Evolutionary conservation across 2,329 filamentous ascomycete species (phyloP), one percentile per base, ranked within the genome.

Genomic region (Celoporthe dispersa): DNA sequence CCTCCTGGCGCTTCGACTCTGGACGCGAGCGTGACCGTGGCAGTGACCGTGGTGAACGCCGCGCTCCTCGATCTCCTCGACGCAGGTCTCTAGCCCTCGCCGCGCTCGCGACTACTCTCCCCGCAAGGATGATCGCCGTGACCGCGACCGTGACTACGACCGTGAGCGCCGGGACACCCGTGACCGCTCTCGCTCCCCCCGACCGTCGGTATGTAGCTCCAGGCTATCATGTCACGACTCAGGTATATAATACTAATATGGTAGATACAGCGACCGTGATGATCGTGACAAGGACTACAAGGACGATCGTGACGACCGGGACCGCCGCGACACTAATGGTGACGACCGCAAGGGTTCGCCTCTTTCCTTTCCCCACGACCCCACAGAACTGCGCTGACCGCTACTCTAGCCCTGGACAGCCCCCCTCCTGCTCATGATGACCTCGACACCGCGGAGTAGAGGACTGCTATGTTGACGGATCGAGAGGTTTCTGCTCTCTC

Each of bases 1-100:
- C 96, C 67, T 98, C 94, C 39, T 99, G 96, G 96, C 93, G 96
- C 73, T 99, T 99, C 80, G 96, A 98, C 81, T 94, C 94, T 75
- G 95, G 94, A 72, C 90, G 92, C 77, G 92, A 94, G 77, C 92
- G 90, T 74, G 89, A 91, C 72, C 88, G 89, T 73, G 66, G 57
- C 19, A 57, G 66, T 22, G 66, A 60, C 55, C 66, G 66, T 67
- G 66, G 55, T 37, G 66, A 67, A 28, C 66, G 66, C 57, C 86
- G 82, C 74, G 80, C 85, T 70, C 87, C 85, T 74, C 88, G 88
- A 67, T 89, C 89, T 75, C 89, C 89, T 73, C 89, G 90, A 63
- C 79, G 79, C 75, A 91, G 93, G 71, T 92, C 93, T 72, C 92
- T 69, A 92, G 91, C 73, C 93, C 94, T 73, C 91, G 94, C 74